Percentiles rank a stretch among this genome's conserved stretches.
Conservation (phyloP, 2,329 filamentous ascomycete genomes). For the Phialophora macrospora region DNA sequence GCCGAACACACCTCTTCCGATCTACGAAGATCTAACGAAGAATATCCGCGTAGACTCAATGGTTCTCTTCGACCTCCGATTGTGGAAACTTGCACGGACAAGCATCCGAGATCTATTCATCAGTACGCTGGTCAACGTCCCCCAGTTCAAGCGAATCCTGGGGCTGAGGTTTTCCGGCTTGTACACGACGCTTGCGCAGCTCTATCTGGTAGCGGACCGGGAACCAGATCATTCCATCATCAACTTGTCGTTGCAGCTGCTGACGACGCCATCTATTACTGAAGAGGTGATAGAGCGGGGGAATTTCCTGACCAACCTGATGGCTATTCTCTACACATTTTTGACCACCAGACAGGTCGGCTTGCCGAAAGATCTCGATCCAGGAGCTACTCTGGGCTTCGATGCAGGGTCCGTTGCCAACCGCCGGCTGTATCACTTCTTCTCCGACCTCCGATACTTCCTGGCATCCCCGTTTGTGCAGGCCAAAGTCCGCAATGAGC, state of each 20-base stretch:
- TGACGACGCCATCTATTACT: conserved; percentile 95
- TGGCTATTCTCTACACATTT: conserved; percentile 97
- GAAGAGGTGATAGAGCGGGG: conserved; percentile 92
- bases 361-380: conserved; percentile 86
- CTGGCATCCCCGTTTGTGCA: conserved; percentile 89
- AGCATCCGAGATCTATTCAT: conserved; percentile 93
- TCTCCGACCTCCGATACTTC: conserved; percentile 89
- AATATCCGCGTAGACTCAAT: conserved; percentile 91
- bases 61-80: conserved; percentile 87
- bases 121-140: conserved; percentile 91
- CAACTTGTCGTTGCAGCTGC: conserved; percentile 93
- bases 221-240: conserved; percentile 99
- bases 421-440: conserved; percentile 95
- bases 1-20: conserved; percentile 72
- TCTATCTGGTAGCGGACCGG: conserved; percentile 93
- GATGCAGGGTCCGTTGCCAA: conserved; percentile 95
- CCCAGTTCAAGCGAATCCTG: conserved; percentile 92
- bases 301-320: conserved; percentile 92
- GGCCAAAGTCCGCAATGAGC: conserved; percentile 78
- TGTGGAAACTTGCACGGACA: conserved; percentile 96
- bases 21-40: conserved; percentile 85
- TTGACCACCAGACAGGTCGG: conserved; percentile 94
- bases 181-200: conserved; percentile 89
- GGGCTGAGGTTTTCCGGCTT: conserved; percentile 92
- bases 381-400: conserved; percentile 84